Evolutionary conservation across 2,329 filamentous ascomycete species (phyloP), one percentile per base, ranked within the genome.

Genomic region (Penicillium brevicompactum): DNA sequence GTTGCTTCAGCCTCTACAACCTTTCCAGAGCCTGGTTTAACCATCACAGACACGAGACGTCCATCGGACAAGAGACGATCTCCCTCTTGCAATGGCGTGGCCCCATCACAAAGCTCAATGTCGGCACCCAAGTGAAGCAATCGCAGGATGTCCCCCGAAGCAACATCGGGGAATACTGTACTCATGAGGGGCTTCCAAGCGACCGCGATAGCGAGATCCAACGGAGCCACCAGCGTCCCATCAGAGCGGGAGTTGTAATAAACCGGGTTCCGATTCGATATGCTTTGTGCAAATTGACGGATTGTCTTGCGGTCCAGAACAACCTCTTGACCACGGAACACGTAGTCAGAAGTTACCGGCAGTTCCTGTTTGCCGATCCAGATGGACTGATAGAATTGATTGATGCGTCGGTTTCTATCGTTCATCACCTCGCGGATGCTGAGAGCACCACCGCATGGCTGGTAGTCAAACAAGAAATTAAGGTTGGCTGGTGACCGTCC

Each of bases 311-410:
- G 32, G 5, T 57, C 60, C 11, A 66, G 48, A 1, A 34, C 53
- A 50, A 61, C 46, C 16, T 60, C 38, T 11, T 40, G 46, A 67
- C 93, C 93, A 62, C 96, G 89, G 67, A 97, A 97, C 63, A 85
- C 86, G 69, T 89, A 88, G 30, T 89, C 81, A 16, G 89, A 86
- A 65, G 95, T 86, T 49, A 93, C 87, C 51, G 92, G 86, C 45
- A 92, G 81, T 27, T 80, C 74, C 63, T 95, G 91, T 49, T 91
- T 82, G 32, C 90, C 92, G 66, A 97, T 97, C 93, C 93, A 97
- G 59, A 94, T 87, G 65, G 86, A 86, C 86, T 93, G 97, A 82
- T 97, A 97, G 73, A 97, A 97, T 74, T 94, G 89, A 81, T 97
- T 97, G 81, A 97, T 96, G 59, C 91, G 88, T 70, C 96, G 91